Base-by-base conservation (phyloP, 2,329 filamentous ascomycete genomes). In the Stemphylium beticola region DNA sequence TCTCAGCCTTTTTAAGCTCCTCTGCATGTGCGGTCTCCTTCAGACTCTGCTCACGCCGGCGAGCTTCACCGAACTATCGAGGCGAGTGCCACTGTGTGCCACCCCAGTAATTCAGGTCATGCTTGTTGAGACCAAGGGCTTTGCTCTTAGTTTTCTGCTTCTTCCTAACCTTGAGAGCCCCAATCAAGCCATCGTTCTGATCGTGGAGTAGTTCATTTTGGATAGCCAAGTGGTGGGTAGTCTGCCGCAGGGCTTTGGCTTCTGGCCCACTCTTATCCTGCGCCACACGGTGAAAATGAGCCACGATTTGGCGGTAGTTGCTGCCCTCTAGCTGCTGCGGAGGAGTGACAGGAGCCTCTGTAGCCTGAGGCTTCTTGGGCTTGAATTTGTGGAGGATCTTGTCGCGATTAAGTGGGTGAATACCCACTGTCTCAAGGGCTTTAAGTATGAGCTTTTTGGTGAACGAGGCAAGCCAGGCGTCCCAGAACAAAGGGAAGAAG, bases 401-500 rank as follows among this genome's bases (percentile, higher is more conserved):
- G n/a, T 42, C 17, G n/a, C 8, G 40, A 15, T 42, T 2, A 11
- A 42, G 40, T 4, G 26, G 40, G 3, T 15, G n/a, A 10, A 42
- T 32, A 32, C 24, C 40, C n/a, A 12, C 20, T 18, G 26, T 14
- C 24, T 42, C n/a, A 20, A 42, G 32, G n/a, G 40, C n/a, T 18
- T 18, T 42, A 6, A 42, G 40, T 42, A 20, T 42, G 4, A 32
- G n/a, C 26, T 18, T 12, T n/a, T 42, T 4, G n/a, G 26, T 50
- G 22, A 50, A 50, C 9, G 18, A 24, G 2, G 2, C 37, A 1
- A 38, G 14, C 17, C 38, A 50, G 14, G 48, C 48, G 4, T 43
- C 14, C 38, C 31, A 50, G 38, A 50, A 44, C n/a, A 44, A 39
- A 15, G 38, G 18, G 29, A 50, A 42, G 31, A 50, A 50, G 37